A percentile compares a stretch with the other conserved stretches of the same genome.
These are phyloP conservation scores for Diaporthe sp. DNA, from an alignment of 2,329 filamentous ascomycete genomes.

Conservation along the genomic window DNA sequence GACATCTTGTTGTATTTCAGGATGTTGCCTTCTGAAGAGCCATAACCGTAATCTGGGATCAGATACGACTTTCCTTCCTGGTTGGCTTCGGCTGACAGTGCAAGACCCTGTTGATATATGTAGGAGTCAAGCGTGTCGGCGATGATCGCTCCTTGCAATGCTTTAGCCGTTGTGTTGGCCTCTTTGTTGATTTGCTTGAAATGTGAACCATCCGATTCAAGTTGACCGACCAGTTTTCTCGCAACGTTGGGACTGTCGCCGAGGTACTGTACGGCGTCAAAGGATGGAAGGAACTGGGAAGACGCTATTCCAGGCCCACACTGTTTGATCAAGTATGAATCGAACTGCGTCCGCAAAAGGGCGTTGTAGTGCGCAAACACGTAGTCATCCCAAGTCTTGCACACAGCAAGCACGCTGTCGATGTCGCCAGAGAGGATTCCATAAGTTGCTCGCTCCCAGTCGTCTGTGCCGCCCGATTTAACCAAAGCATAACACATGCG, in stretches of 20 bases:
- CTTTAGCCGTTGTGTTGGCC: constrained; percentile 76
- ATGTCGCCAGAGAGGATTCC: constrained; percentile 90
- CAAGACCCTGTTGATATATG: constrained; percentile 70
- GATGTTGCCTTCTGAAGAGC: constrained; percentile 53
- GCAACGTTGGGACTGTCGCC: constrained; percentile 66
- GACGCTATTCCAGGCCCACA: constrained; percentile 67
- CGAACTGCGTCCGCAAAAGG: constrained; percentile 84
- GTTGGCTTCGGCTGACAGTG: constrained; percentile 64
- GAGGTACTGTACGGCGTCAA: constrained; percentile 75
- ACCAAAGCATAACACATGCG: constrained; percentile 82
- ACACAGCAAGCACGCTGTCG: constrained; percentile 80
- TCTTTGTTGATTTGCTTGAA: constrained; percentile 66
- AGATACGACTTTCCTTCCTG: constrained; percentile 55
- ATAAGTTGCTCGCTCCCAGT: constrained; percentile 91
- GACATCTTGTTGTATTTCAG: constrained; percentile 66
- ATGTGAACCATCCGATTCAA: constrained; percentile 64
- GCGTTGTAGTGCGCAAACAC: constrained; percentile 91
- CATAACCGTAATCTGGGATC: constrained; percentile 55
- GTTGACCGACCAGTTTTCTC: constrained; percentile 69
- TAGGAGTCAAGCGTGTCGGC: constrained; percentile 71
- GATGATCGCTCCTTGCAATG: constrained; percentile 82
- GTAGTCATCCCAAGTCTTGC: constrained; percentile 86
- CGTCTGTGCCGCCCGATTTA: constrained; percentile 76
- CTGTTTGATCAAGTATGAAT: constrained; percentile 73
- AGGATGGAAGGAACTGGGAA: constrained; percentile 70